Conservation (phyloP, 2,329 filamentous ascomycete genomes). For the Xylaria sp. region DNA sequence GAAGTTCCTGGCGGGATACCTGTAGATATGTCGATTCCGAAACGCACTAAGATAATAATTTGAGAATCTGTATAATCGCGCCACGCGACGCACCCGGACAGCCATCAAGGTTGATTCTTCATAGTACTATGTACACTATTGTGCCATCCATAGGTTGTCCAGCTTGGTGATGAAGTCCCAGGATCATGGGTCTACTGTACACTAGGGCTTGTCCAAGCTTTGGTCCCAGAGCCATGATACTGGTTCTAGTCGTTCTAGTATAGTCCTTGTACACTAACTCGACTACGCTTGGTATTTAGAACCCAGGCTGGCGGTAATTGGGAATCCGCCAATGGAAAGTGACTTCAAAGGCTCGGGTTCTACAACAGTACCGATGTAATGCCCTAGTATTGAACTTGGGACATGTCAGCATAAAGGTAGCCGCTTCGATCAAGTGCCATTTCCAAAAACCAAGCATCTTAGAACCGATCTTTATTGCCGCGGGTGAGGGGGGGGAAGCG, state of each 20-base stretch:
- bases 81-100: background rate
- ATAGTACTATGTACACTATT: background rate
- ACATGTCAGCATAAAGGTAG: no score
- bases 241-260: no score
- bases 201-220: conserved; percentile 12
- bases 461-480: background rate
- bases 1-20: no score
- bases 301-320: conserved; percentile 16
- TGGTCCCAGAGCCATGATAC: conserved; percentile 22
- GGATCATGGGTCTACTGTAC: conserved; percentile 23
- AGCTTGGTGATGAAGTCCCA: background rate
- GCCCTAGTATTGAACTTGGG: background rate
- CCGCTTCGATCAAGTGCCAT: background rate
- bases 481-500: no score
- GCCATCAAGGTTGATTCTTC: background rate
- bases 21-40: background rate
- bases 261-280: background rate
- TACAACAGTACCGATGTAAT: background rate
- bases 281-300: background rate
- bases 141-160: background rate
- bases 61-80: background rate
- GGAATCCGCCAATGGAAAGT: background rate
- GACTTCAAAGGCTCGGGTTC: conserved; percentile 7
- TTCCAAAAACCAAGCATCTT: background rate
- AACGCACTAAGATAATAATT: background rate